Percentiles rank a stretch among this genome's conserved stretches.
phyloP scores from a whole-genome alignment of 345 rosid genomes.

The Alliaria petiolata region DNA sequence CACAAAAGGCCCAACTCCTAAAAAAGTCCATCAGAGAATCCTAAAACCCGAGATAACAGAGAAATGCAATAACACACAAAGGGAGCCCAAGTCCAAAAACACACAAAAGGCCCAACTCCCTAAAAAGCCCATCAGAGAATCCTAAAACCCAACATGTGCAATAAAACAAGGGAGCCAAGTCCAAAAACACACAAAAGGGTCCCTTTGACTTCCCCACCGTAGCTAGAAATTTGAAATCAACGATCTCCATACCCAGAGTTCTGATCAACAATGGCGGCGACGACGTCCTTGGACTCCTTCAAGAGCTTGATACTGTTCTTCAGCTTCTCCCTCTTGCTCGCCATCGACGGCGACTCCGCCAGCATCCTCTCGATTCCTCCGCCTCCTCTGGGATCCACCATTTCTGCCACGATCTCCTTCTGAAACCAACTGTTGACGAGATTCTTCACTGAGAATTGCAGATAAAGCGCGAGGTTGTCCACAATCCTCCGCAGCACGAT shows the following conservation, averaged over 20 bases:
- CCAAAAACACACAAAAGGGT: no score
- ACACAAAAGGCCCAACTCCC: background rate
- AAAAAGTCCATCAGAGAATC: no score
- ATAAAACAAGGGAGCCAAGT: no score
- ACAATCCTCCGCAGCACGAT: constrained; percentile 32
- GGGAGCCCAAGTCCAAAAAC: background rate
- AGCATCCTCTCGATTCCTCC: constrained; percentile 22
- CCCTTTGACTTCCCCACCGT: no score
- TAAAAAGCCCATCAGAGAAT: background rate
- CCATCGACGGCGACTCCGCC: constrained; percentile 27
- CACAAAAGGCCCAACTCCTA: no score
- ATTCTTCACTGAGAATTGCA: constrained; percentile 22
- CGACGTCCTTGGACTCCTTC: constrained; percentile 32
- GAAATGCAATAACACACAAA: no score
- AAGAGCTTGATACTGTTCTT: constrained; percentile 24
- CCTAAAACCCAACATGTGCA: background rate
- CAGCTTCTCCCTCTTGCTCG: constrained; percentile 34
- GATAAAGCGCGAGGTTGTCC: constrained; percentile 25
- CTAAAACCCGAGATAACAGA: no score
- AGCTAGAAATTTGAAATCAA: background rate
- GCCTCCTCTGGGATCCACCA: background rate
- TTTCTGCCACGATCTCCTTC: constrained; percentile 11
- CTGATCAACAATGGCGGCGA: constrained; percentile 21
- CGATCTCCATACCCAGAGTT: background rate
- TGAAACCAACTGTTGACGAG: constrained; percentile 15